Base-by-base conservation (phyloP, 2,329 filamentous ascomycete species). In the Coniochaeta sp. region DNA sequence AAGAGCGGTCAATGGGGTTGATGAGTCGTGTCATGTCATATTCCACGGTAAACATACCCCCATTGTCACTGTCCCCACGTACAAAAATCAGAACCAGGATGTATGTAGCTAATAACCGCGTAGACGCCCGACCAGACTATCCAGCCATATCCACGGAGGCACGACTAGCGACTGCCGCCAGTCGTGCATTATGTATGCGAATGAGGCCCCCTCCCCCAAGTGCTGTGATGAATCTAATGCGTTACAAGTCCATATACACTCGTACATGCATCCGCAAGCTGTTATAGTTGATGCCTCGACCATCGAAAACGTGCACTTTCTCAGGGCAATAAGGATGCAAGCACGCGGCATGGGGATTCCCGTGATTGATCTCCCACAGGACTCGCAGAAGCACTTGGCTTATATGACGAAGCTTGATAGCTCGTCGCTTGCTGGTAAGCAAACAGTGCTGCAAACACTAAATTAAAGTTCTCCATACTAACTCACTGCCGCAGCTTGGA, bases 331-430 rank as follows among this genome's bases (percentile, higher is more conserved):
- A 34, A 79, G 81, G 47, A 74, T 77, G 16, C 84, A 86, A 66
- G 76, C 84, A 0, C 73, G 74, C 1, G 73, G 74, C 7, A 74
- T 84, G 11, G 74, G 75, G 1, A 78, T 82, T n/a, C 77, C 91
- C 1, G 73, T 96, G 17, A 89, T 98, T 59, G 87, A 91, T 69
- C 78, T 98, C 24, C 90, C 93, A 0, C 76, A 78, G 40, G 79
- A 83, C 59, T 79, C 82, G 1, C 80, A 80, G 28, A 83, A 88
- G 59, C 81, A 84, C 40, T 81, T 93, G 38, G 77, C 83, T 64
- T 98, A 93, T 91, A 79, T 96, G 44, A 85, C 89, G 0, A 85
- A 87, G 63, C 79, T 98, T 14, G 91, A 96, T 69, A 84, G 88
- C 62, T 76, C 79, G 19, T 87, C 91, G 33, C 75, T 97, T 61